Conservation (phyloP, 1,284 basidiomycete species). For the Albatrellus sp. region DNA sequence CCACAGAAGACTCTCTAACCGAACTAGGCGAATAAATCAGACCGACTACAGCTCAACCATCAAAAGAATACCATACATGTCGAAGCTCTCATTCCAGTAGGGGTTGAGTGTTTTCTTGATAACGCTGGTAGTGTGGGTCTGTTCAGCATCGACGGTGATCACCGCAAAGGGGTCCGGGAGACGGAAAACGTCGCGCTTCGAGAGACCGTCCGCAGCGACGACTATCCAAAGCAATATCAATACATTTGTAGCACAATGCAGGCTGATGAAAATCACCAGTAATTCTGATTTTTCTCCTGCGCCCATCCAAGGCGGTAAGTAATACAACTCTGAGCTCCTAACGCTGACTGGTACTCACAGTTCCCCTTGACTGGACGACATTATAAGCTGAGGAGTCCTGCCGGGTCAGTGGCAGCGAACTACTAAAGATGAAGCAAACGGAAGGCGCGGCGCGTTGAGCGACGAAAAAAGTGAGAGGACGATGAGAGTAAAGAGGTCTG, state of each 20-base stretch:
- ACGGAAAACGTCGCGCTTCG: slow-evolving; percentile 84
- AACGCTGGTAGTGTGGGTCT: slow-evolving; percentile 84
- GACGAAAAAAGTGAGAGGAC: too few relatives aligned
- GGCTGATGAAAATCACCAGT: slow-evolving; percentile 16
- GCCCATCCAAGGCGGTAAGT: background rate
- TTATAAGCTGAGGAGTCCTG: background rate
- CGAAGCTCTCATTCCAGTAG: slow-evolving; percentile 90
- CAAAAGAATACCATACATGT: slow-evolving; percentile 50
- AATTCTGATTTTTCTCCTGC: slow-evolving; percentile 26
- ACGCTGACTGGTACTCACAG: slow-evolving; percentile 5
- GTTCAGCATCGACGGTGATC: slow-evolving; percentile 90
- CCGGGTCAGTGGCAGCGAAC: too few relatives aligned
- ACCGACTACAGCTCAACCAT: slow-evolving; percentile 4
- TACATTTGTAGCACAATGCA: background rate
- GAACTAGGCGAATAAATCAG: slow-evolving; percentile 32
- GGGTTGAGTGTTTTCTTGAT: slow-evolving; percentile 80
- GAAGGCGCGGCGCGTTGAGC: too few relatives aligned
- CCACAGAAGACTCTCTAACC: slow-evolving; percentile 81
- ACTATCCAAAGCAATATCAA: slow-evolving; percentile 34
- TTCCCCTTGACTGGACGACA: slow-evolving; percentile 11
- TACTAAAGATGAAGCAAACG: too few relatives aligned
- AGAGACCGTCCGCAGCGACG: slow-evolving; percentile 78
- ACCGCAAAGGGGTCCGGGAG: slow-evolving; percentile 96
- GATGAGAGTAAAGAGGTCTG: too few relatives aligned
- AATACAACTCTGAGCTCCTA: background rate